Evolutionary conservation across 768 basidiomycete species (phyloP).

Genomic region (Russula earlei): DNA sequence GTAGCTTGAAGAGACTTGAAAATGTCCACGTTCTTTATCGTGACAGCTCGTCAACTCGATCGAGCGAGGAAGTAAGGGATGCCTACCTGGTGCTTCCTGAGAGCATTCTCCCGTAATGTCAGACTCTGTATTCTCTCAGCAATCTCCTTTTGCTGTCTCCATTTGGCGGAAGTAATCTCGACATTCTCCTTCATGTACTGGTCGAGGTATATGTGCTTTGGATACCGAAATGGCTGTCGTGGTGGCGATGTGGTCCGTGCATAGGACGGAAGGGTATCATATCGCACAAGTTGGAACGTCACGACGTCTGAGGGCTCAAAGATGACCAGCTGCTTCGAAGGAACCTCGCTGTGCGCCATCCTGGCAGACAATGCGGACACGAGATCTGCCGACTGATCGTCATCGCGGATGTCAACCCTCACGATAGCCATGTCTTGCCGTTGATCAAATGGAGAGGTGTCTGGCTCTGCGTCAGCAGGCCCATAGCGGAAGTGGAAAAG

Average conservation of each 20-base stretch:
- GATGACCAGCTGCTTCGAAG: constrained; percentile 46
- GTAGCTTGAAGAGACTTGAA: constrained; percentile 51
- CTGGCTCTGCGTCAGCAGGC: constrained; percentile 32
- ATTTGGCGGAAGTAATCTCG: constrained; percentile 32
- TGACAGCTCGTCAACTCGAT: not conserved
- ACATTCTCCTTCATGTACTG: constrained; percentile 56
- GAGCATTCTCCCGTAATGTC: constrained; percentile 33
- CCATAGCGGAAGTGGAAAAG: constrained; percentile 53
- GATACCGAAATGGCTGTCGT: constrained; percentile 40
- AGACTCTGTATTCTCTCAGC: constrained; percentile 41
- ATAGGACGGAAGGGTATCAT: constrained; percentile 20
- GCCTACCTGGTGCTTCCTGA: constrained; percentile 48
- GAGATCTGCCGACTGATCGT: constrained; percentile 46
- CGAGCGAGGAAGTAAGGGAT: not conserved
- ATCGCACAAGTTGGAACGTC: constrained; percentile 41
- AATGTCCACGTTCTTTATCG: constrained; percentile 51
- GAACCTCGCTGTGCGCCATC: constrained; percentile 20
- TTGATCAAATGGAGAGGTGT: constrained; percentile 20
- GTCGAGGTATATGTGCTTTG: constrained; percentile 61
- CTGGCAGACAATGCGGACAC: constrained; percentile 33
- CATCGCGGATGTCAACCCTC: constrained; percentile 38
- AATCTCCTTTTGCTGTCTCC: constrained; percentile 31
- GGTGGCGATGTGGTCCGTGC: constrained; percentile 16
- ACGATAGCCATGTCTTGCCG: constrained; percentile 39
- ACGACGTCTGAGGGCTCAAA: constrained; percentile 54